Conservation (phyloP, 495 filamentous ascomycete genomes). For the Astrocystis sublimbata region DNA sequence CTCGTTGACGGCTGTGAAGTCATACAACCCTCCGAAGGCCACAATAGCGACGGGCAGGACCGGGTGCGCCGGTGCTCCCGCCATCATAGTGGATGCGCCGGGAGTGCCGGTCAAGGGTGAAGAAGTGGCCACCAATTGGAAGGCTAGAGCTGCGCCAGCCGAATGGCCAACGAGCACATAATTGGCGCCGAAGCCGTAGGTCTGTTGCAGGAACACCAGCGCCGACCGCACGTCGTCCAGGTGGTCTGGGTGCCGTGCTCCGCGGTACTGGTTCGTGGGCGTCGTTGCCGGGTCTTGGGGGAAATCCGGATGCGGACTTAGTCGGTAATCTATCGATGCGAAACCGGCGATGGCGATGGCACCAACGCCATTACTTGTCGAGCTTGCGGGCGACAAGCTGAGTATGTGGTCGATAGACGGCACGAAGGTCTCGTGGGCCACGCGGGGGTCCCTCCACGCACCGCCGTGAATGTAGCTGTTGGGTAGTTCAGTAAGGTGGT, state of each 20-base stretch:
- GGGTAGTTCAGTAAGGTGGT: background rate
- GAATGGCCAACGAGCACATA: conserved; percentile 77
- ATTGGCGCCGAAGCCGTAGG: conserved; percentile 47
- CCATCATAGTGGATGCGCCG: background rate
- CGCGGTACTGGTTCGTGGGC: conserved; percentile 38
- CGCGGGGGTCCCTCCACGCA: conserved; percentile 78
- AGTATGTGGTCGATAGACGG: conserved; percentile 50
- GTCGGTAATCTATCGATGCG: conserved; percentile 76
- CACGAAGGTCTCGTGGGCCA: conserved; percentile 54
- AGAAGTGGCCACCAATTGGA: conserved; percentile 56
- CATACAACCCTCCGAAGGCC: conserved; percentile 34
- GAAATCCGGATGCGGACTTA: conserved; percentile 68
- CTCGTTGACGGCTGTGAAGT: conserved; percentile 27
- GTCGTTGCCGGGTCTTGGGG: conserved; percentile 47
- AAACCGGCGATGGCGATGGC: conserved; percentile 56
- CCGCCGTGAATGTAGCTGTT: conserved; percentile 81
- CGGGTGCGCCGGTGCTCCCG: conserved; percentile 44
- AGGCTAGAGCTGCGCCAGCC: conserved; percentile 71
- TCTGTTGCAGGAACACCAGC: conserved; percentile 59
- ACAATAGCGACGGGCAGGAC: conserved; percentile 29
- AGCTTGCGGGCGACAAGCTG: conserved; percentile 18
- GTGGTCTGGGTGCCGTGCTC: conserved; percentile 71
- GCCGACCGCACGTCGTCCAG: conserved; percentile 67
- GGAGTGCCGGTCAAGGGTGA: background rate
- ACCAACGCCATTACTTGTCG: background rate